phyloP scores from a whole-genome alignment of 768 basidiomycete species.

The Grammothele lineata region DNA sequence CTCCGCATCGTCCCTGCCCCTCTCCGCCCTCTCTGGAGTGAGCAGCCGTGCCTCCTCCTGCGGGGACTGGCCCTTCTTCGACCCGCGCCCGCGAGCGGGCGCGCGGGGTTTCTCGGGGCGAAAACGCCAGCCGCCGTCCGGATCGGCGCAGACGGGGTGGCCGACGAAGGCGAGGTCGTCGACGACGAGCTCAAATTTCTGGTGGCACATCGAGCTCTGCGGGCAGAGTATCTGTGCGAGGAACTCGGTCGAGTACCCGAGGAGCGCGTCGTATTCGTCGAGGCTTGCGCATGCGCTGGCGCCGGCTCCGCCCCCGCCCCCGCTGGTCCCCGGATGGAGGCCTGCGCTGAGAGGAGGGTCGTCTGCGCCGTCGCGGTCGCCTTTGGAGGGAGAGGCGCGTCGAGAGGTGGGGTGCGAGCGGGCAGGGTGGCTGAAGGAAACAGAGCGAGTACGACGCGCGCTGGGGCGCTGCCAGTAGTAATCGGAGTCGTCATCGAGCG shows the following conservation, averaged over 20 bases:
- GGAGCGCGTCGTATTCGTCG: conserved; percentile 61
- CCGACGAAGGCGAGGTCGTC: conserved; percentile 93
- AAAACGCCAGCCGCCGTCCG: conserved; percentile 73
- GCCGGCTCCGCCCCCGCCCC: not conserved
- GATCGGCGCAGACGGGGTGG: conserved; percentile 83
- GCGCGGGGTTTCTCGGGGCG: conserved; percentile 45
- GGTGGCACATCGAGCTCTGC: conserved; percentile 76
- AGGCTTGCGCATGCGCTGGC: conserved; percentile 18
- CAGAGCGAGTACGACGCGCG: conserved; percentile 43
- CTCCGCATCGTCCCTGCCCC: not conserved
- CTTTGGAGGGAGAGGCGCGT: conserved; percentile 46
- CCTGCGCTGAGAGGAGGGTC: not conserved
- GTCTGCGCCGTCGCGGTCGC: conserved; percentile 28
- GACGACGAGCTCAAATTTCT: conserved; percentile 89
- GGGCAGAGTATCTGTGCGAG: conserved; percentile 82
- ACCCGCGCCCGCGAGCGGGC: conserved; percentile 46
- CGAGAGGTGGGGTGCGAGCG: conserved; percentile 46
- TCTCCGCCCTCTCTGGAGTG: conserved; percentile 32
- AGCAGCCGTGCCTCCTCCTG: conserved; percentile 21
- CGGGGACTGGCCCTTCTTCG: conserved; percentile 37
- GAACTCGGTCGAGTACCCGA: conserved; percentile 79
- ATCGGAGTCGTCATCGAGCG: conserved; percentile 30
- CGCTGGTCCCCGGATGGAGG: not conserved
- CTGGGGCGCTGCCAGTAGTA: conserved; percentile 60
- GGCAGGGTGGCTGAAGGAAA: conserved; percentile 45